Evolutionary conservation across 371 early-diverging fungal genomes (phyloP).

Genomic region (Apophysomyces variabilis): DNA sequence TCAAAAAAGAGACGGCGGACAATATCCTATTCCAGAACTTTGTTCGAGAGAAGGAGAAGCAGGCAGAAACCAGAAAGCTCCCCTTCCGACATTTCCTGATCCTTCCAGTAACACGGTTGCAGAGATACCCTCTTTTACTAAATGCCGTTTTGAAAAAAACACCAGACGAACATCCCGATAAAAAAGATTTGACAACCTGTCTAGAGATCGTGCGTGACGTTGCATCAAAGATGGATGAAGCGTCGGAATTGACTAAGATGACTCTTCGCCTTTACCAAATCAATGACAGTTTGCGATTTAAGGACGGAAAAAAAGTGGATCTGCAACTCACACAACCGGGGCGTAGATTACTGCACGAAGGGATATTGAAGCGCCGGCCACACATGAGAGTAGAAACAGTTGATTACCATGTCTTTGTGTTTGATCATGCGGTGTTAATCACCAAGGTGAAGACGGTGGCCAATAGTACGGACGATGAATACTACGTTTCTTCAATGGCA

Average conservation of each 20-base stretch:
- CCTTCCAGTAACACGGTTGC: constrained; percentile 83
- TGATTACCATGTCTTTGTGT: constrained; percentile 78
- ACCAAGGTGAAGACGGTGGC: constrained; percentile 63
- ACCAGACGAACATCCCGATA: constrained; percentile 79
- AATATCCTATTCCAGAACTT: constrained; percentile 74
- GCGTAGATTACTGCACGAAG: constrained; percentile 80
- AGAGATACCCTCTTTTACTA: constrained; percentile 85
- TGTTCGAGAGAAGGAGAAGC: constrained; percentile 61
- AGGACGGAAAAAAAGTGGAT: constrained; percentile 47
- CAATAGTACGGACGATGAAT: constrained; percentile 50
- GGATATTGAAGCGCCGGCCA: constrained; percentile 70
- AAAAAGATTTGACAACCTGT: constrained; percentile 60
- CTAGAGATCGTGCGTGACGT: constrained; percentile 64
- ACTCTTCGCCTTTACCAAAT: constrained; percentile 27
- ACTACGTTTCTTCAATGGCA: constrained; percentile 54
- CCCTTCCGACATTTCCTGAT: constrained; percentile 52
- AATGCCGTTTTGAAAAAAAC: constrained; percentile 81
- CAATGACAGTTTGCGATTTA: constrained; percentile 44
- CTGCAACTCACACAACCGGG: constrained; percentile 72
- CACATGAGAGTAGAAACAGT: constrained; percentile 69
- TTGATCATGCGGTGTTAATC: constrained; percentile 87
- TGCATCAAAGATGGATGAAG: constrained; percentile 52
- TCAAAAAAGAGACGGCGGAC: constrained; percentile 69
- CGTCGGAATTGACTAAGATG: constrained; percentile 18
- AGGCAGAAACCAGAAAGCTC: constrained; percentile 66